Conservation (phyloP, 352 stramenopile genomes). For the Phytophthora fragariaefolia region DNA sequence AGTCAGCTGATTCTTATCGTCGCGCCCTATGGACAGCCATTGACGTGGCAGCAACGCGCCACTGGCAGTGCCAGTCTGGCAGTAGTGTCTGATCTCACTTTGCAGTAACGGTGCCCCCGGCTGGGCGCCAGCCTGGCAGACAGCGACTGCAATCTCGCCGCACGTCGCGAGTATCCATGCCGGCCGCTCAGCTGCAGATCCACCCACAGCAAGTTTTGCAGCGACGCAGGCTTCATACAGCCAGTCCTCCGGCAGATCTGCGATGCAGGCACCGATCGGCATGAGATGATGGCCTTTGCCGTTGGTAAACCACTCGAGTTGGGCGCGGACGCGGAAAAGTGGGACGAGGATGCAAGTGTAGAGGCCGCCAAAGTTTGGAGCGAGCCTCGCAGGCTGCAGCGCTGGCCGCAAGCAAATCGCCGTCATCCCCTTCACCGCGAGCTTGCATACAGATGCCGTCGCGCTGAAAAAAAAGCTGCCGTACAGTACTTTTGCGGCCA, state of each 20-base stretch:
- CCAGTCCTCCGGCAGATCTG: background rate
- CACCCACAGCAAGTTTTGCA: background rate
- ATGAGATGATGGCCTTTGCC: background rate
- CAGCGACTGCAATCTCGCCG: too few relatives aligned
- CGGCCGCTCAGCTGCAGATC: background rate
- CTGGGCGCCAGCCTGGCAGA: too few relatives aligned
- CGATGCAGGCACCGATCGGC: background rate
- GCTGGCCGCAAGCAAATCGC: background rate
- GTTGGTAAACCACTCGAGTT: too few relatives aligned
- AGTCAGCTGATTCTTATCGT: conserved; percentile 6
- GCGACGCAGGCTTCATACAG: background rate
- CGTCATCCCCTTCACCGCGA: background rate
- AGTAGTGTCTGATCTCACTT: background rate
- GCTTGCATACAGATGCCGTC: background rate
- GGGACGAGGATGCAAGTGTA: background rate
- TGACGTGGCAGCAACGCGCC: too few relatives aligned
- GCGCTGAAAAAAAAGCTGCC: background rate
- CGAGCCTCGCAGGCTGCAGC: background rate
- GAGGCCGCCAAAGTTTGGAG: background rate
- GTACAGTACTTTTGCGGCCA: background rate
- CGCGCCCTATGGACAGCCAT: background rate
- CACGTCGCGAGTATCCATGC: too few relatives aligned
- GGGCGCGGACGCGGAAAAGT: too few relatives aligned
- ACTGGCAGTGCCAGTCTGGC: background rate
- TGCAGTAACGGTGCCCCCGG: background rate